phyloP scores from a whole-genome alignment of 192 early-diverging fungal species.

The Umbelopsis vinacea region DNA sequence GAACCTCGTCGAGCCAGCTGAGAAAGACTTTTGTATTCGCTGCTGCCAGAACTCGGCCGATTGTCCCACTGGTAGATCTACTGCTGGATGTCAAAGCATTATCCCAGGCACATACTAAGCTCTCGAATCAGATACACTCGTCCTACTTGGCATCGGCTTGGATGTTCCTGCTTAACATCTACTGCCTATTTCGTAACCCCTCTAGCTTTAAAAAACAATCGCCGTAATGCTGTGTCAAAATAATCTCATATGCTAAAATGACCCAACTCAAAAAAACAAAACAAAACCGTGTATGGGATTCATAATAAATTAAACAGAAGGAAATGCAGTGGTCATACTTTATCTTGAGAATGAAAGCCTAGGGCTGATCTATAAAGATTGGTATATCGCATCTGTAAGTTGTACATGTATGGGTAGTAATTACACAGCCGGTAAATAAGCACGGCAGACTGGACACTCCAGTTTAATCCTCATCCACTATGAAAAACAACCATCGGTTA shows the following conservation, averaged over 20 bases:
- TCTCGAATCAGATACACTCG: neutral
- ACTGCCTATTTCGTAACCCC: too few relatives aligned
- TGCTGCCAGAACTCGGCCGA: conserved; percentile 1
- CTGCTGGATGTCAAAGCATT: conserved; percentile 1
- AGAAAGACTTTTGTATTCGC: conserved; percentile 16
- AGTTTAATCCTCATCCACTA: conserved; percentile 83
- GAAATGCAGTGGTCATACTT: too few relatives aligned
- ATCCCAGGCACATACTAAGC: conserved; percentile 11
- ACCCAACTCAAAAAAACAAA: neutral
- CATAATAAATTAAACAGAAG: too few relatives aligned
- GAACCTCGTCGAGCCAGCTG: conserved; percentile 20
- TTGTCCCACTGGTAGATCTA: conserved; percentile 3
- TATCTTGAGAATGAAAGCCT: too few relatives aligned
- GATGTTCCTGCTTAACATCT: neutral
- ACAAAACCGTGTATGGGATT: too few relatives aligned
- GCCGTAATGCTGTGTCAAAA: neutral
- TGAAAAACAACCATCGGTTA: neutral
- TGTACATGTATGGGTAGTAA: conserved; percentile 2
- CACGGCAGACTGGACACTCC: conserved; percentile 72
- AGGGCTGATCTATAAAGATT: neutral
- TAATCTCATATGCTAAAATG: neutral
- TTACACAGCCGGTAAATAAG: conserved; percentile 62
- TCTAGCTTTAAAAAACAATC: too few relatives aligned
- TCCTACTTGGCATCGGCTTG: conserved; percentile 2
- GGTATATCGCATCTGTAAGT: neutral